phyloP scores from a whole-genome alignment of 495 filamentous ascomycete genomes.

The Neurospora sp. region DNA sequence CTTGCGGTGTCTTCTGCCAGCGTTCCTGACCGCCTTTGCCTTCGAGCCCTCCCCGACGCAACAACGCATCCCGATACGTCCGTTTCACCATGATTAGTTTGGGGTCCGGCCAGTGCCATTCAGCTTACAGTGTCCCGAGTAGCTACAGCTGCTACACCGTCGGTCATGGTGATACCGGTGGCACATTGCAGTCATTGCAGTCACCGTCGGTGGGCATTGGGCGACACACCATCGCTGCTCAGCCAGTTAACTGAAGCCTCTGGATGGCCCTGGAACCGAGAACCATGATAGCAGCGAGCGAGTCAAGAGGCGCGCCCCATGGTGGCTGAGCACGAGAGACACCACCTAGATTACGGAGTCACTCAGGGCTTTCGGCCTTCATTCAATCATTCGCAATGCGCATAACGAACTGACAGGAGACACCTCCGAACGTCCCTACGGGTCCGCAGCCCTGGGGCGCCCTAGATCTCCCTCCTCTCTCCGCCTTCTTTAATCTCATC shows the following conservation, averaged over 20 bases:
- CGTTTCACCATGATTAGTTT: constrained; percentile 1
- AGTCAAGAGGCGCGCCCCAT: background rate
- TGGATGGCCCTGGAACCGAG: background rate
- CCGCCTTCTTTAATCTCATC: background rate
- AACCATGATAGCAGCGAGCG: background rate
- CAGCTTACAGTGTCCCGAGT: background rate
- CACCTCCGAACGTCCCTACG: background rate
- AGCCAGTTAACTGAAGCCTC: background rate
- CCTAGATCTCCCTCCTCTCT: background rate
- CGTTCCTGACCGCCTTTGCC: constrained; percentile 2
- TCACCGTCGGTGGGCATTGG: background rate
- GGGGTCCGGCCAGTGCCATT: background rate
- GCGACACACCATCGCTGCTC: background rate
- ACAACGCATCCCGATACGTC: constrained; percentile 2
- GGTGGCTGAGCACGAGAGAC: background rate
- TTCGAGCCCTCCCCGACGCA: background rate
- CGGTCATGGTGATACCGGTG: constrained; percentile 2
- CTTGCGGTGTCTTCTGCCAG: constrained; percentile 18
- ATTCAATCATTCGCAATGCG: background rate
- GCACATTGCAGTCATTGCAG: background rate
- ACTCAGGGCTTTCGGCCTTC: background rate
- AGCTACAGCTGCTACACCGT: background rate
- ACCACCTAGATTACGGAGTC: background rate
- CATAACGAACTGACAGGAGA: background rate
- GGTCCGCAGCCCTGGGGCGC: background rate